Evolutionary conservation across 305 asterid genomes (phyloP), one percentile per base, ranked within the genome.

Genomic region (Withania somnifera): DNA sequence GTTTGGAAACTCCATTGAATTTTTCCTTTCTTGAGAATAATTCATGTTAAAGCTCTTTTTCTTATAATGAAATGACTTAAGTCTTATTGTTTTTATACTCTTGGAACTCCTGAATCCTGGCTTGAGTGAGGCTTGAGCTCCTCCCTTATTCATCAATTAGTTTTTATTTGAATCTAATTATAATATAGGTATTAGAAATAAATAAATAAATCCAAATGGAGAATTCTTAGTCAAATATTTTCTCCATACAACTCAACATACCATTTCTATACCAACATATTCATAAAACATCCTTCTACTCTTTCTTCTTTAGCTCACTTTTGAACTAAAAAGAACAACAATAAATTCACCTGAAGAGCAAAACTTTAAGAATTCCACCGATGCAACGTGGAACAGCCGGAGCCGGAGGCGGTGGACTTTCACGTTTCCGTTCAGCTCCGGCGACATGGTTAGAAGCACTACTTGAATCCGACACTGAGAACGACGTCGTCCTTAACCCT

Each of bases 391-490:
- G 86, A 69, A 89, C 90, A 76, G 93, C 34, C 60, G 76, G 75
- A 6, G 32, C 26, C 13, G 73, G 61, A 66, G 93, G 91, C 3
- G 89, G 88, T 53, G 91, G 97, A n/a, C 89, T 95, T 61, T 87
- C 94, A 52, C 89, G 97, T 69, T 95, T 63, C 85, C 90, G 91
- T 69, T 95, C 98, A 42, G 98, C 97, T 90, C 98, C 98, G 81
- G 94, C 93, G 10, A 92, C 90, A 57, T 95, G 98, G 98, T 78
- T 95, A 79, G 98, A 95, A 86, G 98, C 98, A 1, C 86, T 95
- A 24, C 91, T 95, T 32, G 97, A 95, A 78, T 87, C 93, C 10
- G 98, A 93, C 10, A 92, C 92, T 32, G 98, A 90, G 14, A 87
- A 76, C 78, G 96, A 92, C 19, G 86, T 82, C 60, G 89, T 90